Percentiles rank a stretch among this genome's conserved stretches.
These are phyloP conservation scores for Ophiostoma sp. DNA, from an alignment of 2,329 filamentous ascomycete genomes.

Conservation along the genomic window DNA sequence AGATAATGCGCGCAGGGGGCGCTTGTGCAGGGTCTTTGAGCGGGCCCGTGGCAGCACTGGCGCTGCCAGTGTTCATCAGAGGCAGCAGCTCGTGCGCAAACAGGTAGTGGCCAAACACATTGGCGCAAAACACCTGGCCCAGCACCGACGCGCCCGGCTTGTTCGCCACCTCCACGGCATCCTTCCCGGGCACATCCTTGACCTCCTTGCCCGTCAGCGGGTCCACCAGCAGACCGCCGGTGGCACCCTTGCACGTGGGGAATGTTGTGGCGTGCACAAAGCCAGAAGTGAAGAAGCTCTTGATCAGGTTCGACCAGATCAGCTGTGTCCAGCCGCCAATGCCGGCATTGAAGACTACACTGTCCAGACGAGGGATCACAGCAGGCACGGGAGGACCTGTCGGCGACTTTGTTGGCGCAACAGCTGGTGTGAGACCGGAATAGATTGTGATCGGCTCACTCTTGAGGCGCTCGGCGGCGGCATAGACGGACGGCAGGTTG, in stretches of 20 bases:
- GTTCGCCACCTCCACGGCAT: constrained; percentile 40
- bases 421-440: constrained; percentile 21
- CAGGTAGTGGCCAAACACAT: constrained; percentile 93
- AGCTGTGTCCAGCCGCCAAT: constrained; percentile 82
- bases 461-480: constrained; percentile 45
- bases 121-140: constrained; percentile 81
- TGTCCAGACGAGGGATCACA: constrained; percentile 66
- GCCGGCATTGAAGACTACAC: constrained; percentile 79
- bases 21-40: background rate
- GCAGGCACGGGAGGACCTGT: constrained; percentile 30
- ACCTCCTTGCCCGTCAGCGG: constrained; percentile 39
- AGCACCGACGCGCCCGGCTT: constrained; percentile 51
- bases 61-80: constrained; percentile 51
- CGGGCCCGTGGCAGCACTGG: constrained; percentile 31
- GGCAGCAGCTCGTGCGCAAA: constrained; percentile 75
- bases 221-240: constrained; percentile 42
- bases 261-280: constrained; percentile 65
- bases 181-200: constrained; percentile 27
- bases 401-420: background rate
- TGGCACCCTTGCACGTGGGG: constrained; percentile 68
- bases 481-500: constrained; percentile 48
- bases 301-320: constrained; percentile 58
- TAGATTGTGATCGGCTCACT: constrained; percentile 44
- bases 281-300: constrained; percentile 52
- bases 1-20: constrained; percentile 65